phyloP scores from a whole-genome alignment of 2,329 filamentous ascomycete species.

The Xylaria sp. region DNA sequence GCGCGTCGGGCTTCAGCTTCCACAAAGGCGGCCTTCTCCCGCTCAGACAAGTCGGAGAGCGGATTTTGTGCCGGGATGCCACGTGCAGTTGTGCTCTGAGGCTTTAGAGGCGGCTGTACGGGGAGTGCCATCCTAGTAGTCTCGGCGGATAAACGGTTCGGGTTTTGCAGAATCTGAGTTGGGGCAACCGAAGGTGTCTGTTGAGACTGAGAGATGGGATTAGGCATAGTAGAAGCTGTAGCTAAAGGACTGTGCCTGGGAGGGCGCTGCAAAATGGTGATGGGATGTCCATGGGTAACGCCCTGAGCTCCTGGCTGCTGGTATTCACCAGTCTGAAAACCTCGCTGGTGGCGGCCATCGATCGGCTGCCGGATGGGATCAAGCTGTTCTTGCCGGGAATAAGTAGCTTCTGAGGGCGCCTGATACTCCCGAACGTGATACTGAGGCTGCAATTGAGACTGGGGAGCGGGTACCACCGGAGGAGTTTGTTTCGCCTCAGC shows the following conservation, averaged over 20 bases:
- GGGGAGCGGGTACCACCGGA: conserved; percentile 51
- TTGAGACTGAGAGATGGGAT: conserved; percentile 50
- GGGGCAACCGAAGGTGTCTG: conserved; percentile 61
- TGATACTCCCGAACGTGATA: conserved; percentile 41
- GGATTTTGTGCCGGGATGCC: conserved; percentile 74
- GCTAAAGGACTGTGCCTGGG: conserved; percentile 55
- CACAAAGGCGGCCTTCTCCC: conserved; percentile 84
- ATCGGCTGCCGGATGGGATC: conserved; percentile 47
- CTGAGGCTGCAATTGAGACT: conserved; percentile 47
- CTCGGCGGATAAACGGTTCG: conserved; percentile 71
- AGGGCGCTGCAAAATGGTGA: conserved; percentile 67
- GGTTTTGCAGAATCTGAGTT: conserved; percentile 83
- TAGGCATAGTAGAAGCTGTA: conserved; percentile 47
- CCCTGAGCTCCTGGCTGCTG: conserved; percentile 47
- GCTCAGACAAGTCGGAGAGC: conserved; percentile 80
- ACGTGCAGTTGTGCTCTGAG: conserved; percentile 68
- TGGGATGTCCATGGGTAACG: conserved; percentile 59
- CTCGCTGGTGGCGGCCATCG: conserved; percentile 44
- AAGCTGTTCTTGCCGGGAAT: conserved; percentile 46
- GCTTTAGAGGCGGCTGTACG: conserved; percentile 53
- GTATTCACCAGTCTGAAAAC: conserved; percentile 43
- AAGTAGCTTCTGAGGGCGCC: conserved; percentile 43
- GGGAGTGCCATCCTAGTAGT: conserved; percentile 52
- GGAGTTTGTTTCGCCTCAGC: conserved; percentile 67
- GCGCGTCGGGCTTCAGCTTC: conserved; percentile 93